phyloP scores from a whole-genome alignment of 768 basidiomycete species.

The Hemileccinum rubropunctum region DNA sequence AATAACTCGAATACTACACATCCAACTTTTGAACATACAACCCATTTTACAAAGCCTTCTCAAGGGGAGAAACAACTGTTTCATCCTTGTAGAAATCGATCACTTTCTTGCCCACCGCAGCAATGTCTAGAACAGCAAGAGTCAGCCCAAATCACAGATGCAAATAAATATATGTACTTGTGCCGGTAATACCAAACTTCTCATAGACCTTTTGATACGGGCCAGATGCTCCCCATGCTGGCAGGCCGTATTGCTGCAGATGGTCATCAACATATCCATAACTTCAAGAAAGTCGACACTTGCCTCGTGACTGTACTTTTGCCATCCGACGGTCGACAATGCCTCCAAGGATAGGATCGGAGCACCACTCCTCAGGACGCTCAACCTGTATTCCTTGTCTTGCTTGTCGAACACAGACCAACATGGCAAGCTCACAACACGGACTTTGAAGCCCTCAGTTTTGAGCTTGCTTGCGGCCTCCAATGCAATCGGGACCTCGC shows the following conservation, averaged over 20 bases:
- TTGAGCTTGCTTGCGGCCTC: slow-evolving; percentile 83
- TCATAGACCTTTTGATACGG: slow-evolving; percentile 90
- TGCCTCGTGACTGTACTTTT: slow-evolving; percentile 84
- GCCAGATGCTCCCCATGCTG: slow-evolving; percentile 83
- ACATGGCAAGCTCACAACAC: slow-evolving; percentile 87
- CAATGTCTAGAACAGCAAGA: slow-evolving; percentile 53
- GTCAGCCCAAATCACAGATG: slow-evolving; percentile 7
- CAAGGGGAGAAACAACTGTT: slow-evolving; percentile 68
- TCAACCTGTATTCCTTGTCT: slow-evolving; percentile 71
- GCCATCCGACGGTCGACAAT: slow-evolving; percentile 79
- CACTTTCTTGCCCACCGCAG: slow-evolving; percentile 80
- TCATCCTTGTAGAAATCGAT: slow-evolving; percentile 82
- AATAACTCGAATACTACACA: slow-evolving; percentile 15
- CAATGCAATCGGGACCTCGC: slow-evolving; percentile 84
- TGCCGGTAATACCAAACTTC: slow-evolving; percentile 81
- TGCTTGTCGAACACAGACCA: slow-evolving; percentile 88
- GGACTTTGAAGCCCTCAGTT: slow-evolving; percentile 72
- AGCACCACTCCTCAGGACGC: slow-evolving; percentile 84
- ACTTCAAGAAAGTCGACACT: slow-evolving; percentile 7
- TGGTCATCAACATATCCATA: neutral
- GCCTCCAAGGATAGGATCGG: slow-evolving; percentile 92
- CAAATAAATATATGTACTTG: slow-evolving; percentile 45
- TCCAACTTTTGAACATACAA: neutral
- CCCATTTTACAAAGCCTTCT: slow-evolving; percentile 58
- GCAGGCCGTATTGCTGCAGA: slow-evolving; percentile 64